Conservation (phyloP, 148 eudicot genomes). For the Rhododendron vialii region DNA sequence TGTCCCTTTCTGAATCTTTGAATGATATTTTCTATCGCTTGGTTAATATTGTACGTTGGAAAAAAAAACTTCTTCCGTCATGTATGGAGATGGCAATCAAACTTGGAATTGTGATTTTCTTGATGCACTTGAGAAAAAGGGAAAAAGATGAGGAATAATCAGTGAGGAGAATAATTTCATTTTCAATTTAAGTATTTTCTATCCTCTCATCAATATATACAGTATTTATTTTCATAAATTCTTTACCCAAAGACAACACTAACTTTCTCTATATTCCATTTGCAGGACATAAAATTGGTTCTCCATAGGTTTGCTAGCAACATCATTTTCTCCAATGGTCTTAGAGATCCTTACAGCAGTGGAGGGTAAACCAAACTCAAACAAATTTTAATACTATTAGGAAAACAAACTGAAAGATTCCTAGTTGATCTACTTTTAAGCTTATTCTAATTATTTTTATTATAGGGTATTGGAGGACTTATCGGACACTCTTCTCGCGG, state of each 20-base stretch:
- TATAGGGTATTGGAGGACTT: constrained; percentile 39
- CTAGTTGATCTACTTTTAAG: neutral
- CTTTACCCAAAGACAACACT: neutral
- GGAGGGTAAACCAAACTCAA: constrained; percentile 29
- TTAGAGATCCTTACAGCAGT: constrained; percentile 46
- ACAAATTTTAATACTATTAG: neutral
- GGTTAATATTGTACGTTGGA: too few relatives aligned
- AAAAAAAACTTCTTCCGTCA: too few relatives aligned
- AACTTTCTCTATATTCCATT: neutral
- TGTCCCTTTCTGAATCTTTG: neutral
- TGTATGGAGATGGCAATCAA: too few relatives aligned
- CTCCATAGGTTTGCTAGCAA: constrained; percentile 47
- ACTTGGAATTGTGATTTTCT: too few relatives aligned
- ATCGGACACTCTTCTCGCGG: constrained; percentile 32
- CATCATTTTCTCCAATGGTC: constrained; percentile 57
- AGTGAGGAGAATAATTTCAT: too few relatives aligned
- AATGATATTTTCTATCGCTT: too few relatives aligned
- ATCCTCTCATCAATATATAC: too few relatives aligned
- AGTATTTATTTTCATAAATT: neutral
- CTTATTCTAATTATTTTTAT: neutral
- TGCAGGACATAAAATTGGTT: constrained; percentile 38
- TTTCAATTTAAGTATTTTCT: too few relatives aligned
- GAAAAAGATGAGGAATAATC: too few relatives aligned
- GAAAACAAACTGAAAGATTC: neutral
- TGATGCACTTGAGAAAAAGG: too few relatives aligned